Evolutionary conservation across 208 protist genomes (phyloP), one percentile per base, ranked within the genome.

Genomic region (Leishmania lainsoni): DNA sequence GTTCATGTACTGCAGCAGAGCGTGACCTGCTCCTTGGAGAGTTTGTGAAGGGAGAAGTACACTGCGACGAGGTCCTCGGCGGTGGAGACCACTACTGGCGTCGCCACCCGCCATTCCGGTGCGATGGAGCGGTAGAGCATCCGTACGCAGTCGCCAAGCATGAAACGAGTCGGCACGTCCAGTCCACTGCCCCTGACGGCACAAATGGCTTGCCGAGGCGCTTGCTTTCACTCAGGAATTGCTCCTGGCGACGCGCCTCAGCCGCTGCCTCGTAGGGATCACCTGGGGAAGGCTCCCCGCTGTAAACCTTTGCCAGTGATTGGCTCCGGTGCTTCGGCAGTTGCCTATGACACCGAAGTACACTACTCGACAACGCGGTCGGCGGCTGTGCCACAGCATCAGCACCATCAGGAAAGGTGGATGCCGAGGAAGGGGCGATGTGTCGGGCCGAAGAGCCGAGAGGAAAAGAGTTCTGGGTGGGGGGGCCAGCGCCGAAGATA

Each of bases 51-150:
- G 3, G 85, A 86, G 51, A 97, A 95, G 81, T 95, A 98, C 12
- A 98, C 86, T 20, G 95, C 94, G 66, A 98, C 88, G 54, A 97
- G 90, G 70, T 98, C 95, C 75, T 98, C 95, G 2, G 92, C 92
- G 48, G 94, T 97, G 48, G 94, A 93, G 14, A 98, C 87, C 29
- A 97, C 90, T 45, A 91, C 90, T 26, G 92, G 93, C 71, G 87
- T 79, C 12, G 93, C 87, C 75, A 90, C 88, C 3, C 74, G 79
- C 95, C 95, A 98, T 86, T 98, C 91, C 0, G 74, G 74, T 12
- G 83, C 80, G 54, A 97, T 81, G 52, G 81, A 87, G 42, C 86
- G 85, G 76, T 97, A 97, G 5, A 98, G 78, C 2, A 72, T 83
- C 29, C 88, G 84, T 54, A 97, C 89, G 66, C 91, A 96, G 86